A percentile compares a stretch with the other conserved stretches of the same genome.
phyloP scores from a whole-genome alignment of 2,329 filamentous ascomycete species.

The Colletotrichum chlorophyti region DNA sequence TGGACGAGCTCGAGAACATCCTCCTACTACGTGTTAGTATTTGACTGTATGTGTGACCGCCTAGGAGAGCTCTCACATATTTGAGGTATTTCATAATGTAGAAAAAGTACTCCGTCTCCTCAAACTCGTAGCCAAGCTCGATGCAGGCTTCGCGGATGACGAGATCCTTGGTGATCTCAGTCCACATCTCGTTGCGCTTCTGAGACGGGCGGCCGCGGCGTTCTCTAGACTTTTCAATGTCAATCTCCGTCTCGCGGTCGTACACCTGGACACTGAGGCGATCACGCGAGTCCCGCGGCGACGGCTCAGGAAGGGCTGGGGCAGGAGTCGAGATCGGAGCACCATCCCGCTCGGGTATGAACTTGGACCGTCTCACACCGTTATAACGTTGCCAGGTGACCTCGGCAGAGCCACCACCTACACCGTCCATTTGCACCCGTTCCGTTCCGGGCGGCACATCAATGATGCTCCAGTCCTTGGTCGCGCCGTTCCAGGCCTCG shows the following conservation, averaged over 20 bases:
- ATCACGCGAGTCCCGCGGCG: slow-evolving; percentile 41
- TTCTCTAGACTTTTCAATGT: slow-evolving; percentile 64
- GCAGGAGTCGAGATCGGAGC: slow-evolving; percentile 33
- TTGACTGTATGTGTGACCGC: background rate
- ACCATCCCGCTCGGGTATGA: slow-evolving; percentile 71
- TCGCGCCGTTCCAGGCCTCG: slow-evolving; percentile 77
- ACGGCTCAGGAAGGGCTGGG: slow-evolving; percentile 35
- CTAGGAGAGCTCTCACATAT: slow-evolving; percentile 70
- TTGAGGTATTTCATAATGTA: slow-evolving; percentile 91
- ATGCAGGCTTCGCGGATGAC: slow-evolving; percentile 88
- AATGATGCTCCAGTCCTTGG: slow-evolving; percentile 80
- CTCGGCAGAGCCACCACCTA: slow-evolving; percentile 77
- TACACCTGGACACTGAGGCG: slow-evolving; percentile 54
- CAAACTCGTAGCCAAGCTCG: slow-evolving; percentile 82
- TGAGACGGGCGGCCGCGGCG: slow-evolving; percentile 47
- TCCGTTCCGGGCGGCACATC: slow-evolving; percentile 86
- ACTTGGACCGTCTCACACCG: slow-evolving; percentile 76
- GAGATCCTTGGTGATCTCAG: slow-evolving; percentile 93
- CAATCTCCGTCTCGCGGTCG: slow-evolving; percentile 54
- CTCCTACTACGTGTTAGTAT: slow-evolving; percentile 64
- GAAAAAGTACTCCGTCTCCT: slow-evolving; percentile 88
- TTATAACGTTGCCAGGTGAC: slow-evolving; percentile 82
- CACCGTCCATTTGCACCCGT: slow-evolving; percentile 81
- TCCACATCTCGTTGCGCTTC: slow-evolving; percentile 80
- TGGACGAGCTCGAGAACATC: slow-evolving; percentile 86